Evolutionary conservation across 768 basidiomycete genomes (phyloP).

Genomic region (Tulasnella sp.): DNA sequence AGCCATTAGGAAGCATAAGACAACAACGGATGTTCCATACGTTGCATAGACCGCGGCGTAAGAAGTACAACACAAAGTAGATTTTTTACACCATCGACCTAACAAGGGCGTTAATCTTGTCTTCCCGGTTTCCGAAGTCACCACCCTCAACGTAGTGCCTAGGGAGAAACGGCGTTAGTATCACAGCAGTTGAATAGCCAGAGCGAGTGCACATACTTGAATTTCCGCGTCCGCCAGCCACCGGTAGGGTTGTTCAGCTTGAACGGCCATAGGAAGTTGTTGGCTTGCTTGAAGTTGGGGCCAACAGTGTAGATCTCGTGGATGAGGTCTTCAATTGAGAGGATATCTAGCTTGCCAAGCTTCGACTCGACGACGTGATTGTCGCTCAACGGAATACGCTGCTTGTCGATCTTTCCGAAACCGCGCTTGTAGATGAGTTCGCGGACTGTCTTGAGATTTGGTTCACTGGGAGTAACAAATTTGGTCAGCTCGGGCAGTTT

Average conservation of each 20-base stretch:
- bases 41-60: not conserved
- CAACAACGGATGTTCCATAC: not conserved
- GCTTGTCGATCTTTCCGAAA: constrained; percentile 97
- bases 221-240: constrained; percentile 97
- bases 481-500: constrained; percentile 27
- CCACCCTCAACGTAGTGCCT: constrained; percentile 89
- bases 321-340: constrained; percentile 95
- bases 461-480: constrained; percentile 62
- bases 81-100: constrained; percentile 81
- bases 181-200: not conserved
- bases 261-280: constrained; percentile 99
- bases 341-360: constrained; percentile 93
- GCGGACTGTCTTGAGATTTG: constrained; percentile 94
- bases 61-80: not conserved
- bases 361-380: constrained; percentile 89
- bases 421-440: constrained; percentile 99
- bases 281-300: constrained; percentile 98
- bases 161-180: not conserved
- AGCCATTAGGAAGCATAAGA: not conserved
- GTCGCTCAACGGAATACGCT: constrained; percentile 93
- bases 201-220: constrained; percentile 56
- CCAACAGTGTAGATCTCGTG: constrained; percentile 95
- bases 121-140: constrained; percentile 96
- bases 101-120: constrained; percentile 97
- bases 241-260: constrained; percentile 99